A percentile compares a stretch with the other conserved stretches of the same genome.
Conservation (phyloP, 257 asterid species). For the Solanum paucissectum region DNA sequence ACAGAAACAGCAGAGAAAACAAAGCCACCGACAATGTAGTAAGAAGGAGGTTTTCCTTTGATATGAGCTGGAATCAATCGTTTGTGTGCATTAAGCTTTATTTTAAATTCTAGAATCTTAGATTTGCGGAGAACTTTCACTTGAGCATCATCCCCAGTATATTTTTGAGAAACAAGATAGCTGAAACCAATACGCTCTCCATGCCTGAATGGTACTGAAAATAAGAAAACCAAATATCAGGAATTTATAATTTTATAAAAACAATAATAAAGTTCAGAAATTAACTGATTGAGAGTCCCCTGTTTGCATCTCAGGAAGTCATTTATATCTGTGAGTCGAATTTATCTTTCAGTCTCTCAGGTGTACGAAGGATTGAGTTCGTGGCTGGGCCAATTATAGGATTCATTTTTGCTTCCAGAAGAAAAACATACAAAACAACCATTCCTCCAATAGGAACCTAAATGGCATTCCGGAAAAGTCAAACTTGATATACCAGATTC, state of each 20-base stretch:
- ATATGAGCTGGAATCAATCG: slow-evolving; percentile 10
- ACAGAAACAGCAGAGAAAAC: slow-evolving; percentile 14
- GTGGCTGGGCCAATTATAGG: neutral
- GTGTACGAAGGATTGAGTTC: neutral
- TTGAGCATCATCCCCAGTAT: slow-evolving; percentile 12
- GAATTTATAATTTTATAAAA: neutral
- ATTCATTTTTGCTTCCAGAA: neutral
- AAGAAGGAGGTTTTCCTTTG: slow-evolving; percentile 11
- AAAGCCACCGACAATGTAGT: slow-evolving; percentile 19
- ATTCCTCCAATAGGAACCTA: neutral
- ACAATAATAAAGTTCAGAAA: neutral
- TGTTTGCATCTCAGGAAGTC: neutral
- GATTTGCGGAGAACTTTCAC: slow-evolving; percentile 19
- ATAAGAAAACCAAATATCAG: neutral
- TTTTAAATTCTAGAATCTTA: neutral
- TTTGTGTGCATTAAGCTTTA: slow-evolving; percentile 9
- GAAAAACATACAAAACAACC: neutral
- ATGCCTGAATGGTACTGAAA: slow-evolving; percentile 14
- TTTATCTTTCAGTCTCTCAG: neutral
- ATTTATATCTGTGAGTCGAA: neutral
- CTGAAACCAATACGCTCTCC: slow-evolving; percentile 24
- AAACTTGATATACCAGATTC: neutral
- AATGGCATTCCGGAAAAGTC: neutral
- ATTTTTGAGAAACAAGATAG: slow-evolving; percentile 18
- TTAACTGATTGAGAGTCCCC: neutral